Percentiles rank a stretch among this genome's conserved stretches.
phyloP scores from a whole-genome alignment of 2,329 filamentous ascomycete species.

The Paecilomyces formosus region DNA sequence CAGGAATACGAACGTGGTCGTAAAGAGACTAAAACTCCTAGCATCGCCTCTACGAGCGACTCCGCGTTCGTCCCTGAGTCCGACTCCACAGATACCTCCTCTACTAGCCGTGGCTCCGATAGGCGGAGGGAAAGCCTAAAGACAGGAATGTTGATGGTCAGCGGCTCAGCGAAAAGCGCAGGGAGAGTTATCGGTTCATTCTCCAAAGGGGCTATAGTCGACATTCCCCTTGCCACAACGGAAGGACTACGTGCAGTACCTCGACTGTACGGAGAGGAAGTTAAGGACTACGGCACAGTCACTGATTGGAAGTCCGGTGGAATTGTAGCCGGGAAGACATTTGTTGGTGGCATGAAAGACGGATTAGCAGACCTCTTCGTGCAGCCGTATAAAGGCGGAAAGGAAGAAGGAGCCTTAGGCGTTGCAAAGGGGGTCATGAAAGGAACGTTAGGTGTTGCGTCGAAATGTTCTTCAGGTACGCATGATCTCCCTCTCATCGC shows the following conservation, averaged over 20 bases:
- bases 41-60: background rate
- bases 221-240: conserved; percentile 25
- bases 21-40: background rate
- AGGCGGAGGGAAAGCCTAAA: background rate
- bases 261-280: conserved; percentile 25
- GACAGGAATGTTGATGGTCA: background rate
- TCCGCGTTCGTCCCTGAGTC: background rate
- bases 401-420: conserved; percentile 22
- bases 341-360: conserved; percentile 22
- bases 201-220: conserved; percentile 23
- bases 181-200: conserved; percentile 3
- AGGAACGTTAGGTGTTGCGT: background rate
- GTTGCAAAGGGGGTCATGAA: conserved; percentile 21
- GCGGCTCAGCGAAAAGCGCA: background rate
- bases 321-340: conserved; percentile 23
- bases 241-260: conserved; percentile 28
- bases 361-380: conserved; percentile 22
- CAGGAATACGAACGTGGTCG: background rate
- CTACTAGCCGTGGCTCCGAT: background rate
- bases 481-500: background rate
- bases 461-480: background rate
- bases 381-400: conserved; percentile 19
- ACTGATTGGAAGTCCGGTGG: conserved; percentile 25
- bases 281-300: conserved; percentile 23
- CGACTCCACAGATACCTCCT: background rate